Evolutionary conservation across 768 basidiomycete genomes (phyloP).

Genomic region (Glaciozyma martinii): DNA sequence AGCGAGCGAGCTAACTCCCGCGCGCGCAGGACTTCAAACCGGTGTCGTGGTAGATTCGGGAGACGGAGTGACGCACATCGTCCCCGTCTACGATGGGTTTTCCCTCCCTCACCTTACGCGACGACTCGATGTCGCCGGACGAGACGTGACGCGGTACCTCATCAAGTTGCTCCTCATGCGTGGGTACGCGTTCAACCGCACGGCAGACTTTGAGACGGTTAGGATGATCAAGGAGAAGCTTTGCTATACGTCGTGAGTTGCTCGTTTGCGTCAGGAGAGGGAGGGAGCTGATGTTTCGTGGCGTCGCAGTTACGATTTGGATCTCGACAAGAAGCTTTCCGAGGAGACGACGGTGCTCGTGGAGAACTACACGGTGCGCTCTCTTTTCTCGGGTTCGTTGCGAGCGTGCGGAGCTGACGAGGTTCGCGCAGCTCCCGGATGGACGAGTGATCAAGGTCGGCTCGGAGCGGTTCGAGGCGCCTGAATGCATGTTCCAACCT

Average conservation of each 20-base stretch:
- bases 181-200: conserved; percentile 99
- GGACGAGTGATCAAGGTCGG: conserved; percentile 95
- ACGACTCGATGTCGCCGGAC: conserved; percentile 91
- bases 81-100: conserved; percentile 95
- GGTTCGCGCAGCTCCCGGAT: conserved; percentile 63
- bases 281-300: neutral
- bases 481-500: conserved; percentile 99
- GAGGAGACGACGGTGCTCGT: conserved; percentile 96
- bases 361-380: conserved; percentile 81
- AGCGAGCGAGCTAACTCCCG: neutral
- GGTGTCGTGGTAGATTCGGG: conserved; percentile 99
- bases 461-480: conserved; percentile 95
- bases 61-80: conserved; percentile 98
- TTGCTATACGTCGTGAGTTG: conserved; percentile 88
- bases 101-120: conserved; percentile 89
- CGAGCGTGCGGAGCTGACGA: neutral
- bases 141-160: conserved; percentile 95
- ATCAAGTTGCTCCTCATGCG: conserved; percentile 99
- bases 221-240: conserved; percentile 97
- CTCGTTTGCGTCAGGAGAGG: neutral
- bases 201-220: conserved; percentile 98
- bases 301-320: conserved; percentile 81
- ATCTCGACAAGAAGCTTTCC: conserved; percentile 79
- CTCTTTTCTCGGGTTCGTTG: neutral
- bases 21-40: conserved; percentile 71